Evolutionary conservation across 2,329 filamentous ascomycete genomes (phyloP).

Genomic region (Thelonectria blattea): DNA sequence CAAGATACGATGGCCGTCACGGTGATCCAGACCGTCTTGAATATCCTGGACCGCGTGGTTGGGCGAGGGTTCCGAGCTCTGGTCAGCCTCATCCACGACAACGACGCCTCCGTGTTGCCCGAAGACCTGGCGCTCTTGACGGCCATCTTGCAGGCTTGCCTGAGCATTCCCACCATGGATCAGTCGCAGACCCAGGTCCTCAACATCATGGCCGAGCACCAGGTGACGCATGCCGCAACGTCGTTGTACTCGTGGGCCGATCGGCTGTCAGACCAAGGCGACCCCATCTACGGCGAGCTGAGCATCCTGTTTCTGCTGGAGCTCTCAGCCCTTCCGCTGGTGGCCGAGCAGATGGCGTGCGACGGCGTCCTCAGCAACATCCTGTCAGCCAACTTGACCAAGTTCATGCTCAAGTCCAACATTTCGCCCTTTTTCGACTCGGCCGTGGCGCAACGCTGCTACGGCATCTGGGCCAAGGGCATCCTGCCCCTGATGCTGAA

Average conservation of each 20-base stretch:
- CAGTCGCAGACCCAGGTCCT: conserved; percentile 74
- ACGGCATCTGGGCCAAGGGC: conserved; percentile 88
- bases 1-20: conserved; percentile 48
- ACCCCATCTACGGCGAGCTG: conserved; percentile 94
- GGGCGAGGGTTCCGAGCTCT: conserved; percentile 82
- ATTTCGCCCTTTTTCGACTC: conserved; percentile 82
- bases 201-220: conserved; percentile 71
- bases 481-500: conserved; percentile 89
- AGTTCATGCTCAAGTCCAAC: conserved; percentile 72
- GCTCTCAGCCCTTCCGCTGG: conserved; percentile 77
- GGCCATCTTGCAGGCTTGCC: conserved; percentile 83
- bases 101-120: conserved; percentile 65
- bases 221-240: conserved; percentile 79
- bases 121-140: conserved; percentile 88
- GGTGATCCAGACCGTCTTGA: conserved; percentile 70
- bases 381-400: conserved; percentile 78
- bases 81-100: conserved; percentile 81
- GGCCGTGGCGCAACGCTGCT: conserved; percentile 72
- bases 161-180: conserved; percentile 78
- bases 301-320: conserved; percentile 87
- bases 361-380: conserved; percentile 84
- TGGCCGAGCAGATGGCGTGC: conserved; percentile 89
- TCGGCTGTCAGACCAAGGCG: conserved; percentile 74
- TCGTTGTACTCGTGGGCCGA: conserved; percentile 96
- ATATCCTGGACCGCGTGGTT: conserved; percentile 80